Conservation (phyloP, 768 basidiomycete species). For the Lactarius sanguifluus region DNA sequence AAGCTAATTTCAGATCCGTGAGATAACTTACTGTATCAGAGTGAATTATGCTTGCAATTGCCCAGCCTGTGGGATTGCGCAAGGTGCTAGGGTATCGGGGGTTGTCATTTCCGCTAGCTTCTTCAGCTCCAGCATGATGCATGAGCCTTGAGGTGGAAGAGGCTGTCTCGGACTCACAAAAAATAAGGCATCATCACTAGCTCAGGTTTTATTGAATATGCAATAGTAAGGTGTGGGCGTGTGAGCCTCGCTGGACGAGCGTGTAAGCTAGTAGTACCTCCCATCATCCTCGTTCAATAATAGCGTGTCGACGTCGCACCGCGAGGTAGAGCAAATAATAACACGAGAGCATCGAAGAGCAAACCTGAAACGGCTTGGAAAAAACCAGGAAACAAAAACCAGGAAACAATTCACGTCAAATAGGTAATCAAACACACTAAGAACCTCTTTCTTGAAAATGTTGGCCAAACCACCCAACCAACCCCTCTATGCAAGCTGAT, state of each 20-base stretch:
- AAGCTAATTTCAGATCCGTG: neutral
- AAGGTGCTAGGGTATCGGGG: neutral
- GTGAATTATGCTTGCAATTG: neutral
- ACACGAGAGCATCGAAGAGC: neutral
- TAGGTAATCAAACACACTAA: constrained; percentile 6
- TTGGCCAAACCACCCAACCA: too few species aligned
- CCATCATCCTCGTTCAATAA: neutral
- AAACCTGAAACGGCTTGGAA: neutral
- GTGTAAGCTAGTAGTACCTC: neutral
- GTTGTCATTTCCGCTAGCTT: neutral
- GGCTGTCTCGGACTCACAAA: neutral
- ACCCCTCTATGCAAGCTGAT: constrained; percentile 36
- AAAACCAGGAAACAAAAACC: neutral
- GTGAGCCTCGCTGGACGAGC: neutral
- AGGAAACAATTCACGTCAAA: constrained; percentile 3
- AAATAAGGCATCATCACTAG: neutral
- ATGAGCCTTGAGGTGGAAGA: neutral
- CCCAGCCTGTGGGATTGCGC: neutral
- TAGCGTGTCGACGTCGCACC: neutral
- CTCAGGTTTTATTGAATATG: neutral
- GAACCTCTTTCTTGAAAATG: neutral
- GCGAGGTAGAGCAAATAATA: neutral
- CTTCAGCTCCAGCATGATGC: neutral
- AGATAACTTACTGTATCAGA: neutral
- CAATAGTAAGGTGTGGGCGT: neutral